These are phyloP conservation scores for Berberis thunbergii DNA, from an alignment of 164 flowering plant genomes.

Conservation along the genomic window DNA sequence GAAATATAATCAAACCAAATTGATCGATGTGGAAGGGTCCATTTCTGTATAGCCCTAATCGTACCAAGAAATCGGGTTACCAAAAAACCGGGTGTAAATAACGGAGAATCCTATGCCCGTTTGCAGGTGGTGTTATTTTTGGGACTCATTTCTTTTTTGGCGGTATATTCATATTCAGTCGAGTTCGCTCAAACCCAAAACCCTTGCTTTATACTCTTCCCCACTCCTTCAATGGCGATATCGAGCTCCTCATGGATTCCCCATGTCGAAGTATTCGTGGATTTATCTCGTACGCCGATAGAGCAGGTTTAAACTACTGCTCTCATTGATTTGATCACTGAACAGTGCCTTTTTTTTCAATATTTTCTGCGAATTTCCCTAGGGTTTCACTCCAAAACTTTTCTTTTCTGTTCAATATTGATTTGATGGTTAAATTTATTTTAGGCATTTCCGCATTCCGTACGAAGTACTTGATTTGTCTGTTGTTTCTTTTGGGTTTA, in stretches of 20 bases:
- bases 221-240: constrained; percentile 32
- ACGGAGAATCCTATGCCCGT: not conserved
- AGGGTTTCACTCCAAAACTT: not conserved
- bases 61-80: not conserved
- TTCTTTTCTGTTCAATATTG: too few species aligned
- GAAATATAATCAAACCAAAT: not conserved
- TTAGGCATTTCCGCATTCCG: too few species aligned
- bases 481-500: not conserved
- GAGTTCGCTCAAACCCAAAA: not conserved
- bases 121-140: not conserved
- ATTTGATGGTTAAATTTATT: too few species aligned
- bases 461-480: not conserved
- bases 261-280: constrained; percentile 64
- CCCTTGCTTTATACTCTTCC: not conserved
- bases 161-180: not conserved
- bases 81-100: not conserved
- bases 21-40: not conserved
- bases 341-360: not conserved
- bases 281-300: constrained; percentile 38
- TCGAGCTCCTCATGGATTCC: constrained; percentile 30
- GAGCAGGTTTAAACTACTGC: constrained; percentile 45
- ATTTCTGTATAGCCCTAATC: not conserved
- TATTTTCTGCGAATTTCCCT: not conserved
- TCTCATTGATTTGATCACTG: not conserved
- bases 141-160: not conserved